phyloP scores from a whole-genome alignment of 768 basidiomycete species.

The Boletus fagicola region DNA sequence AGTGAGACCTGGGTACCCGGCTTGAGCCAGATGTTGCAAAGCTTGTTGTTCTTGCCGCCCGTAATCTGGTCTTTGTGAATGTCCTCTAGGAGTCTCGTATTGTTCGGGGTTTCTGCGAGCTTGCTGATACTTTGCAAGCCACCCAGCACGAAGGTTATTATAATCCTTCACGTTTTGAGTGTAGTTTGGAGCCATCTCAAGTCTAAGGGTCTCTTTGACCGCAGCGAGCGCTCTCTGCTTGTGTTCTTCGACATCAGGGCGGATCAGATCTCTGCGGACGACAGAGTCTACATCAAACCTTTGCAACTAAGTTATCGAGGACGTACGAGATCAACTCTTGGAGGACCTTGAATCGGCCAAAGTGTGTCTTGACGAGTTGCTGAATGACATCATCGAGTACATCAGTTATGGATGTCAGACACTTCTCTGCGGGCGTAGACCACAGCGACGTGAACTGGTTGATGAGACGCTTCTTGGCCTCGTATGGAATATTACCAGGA shows the following conservation, averaged over 20 bases:
- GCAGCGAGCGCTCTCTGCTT: slow-evolving; percentile 22
- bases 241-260: slow-evolving; percentile 29
- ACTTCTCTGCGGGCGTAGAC: slow-evolving; percentile 34
- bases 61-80: too few relatives aligned
- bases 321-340: slow-evolving; percentile 37
- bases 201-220: slow-evolving; percentile 34
- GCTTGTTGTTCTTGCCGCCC: slow-evolving; percentile 4
- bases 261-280: slow-evolving; percentile 28
- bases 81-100: neutral
- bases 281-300: neutral
- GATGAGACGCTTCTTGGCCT: slow-evolving; percentile 40
- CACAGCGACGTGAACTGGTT: slow-evolving; percentile 35
- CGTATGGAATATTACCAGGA: slow-evolving; percentile 40
- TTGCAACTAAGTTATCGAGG: neutral
- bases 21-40: slow-evolving; percentile 30
- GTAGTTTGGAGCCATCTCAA: slow-evolving; percentile 41
- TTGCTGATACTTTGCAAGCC: slow-evolving; percentile 26
- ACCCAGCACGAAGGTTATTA: slow-evolving; percentile 18
- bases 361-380: slow-evolving; percentile 34
- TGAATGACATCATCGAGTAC: slow-evolving; percentile 32
- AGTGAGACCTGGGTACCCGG: slow-evolving; percentile 25
- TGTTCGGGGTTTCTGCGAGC: slow-evolving; percentile 1
- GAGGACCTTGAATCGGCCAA: slow-evolving; percentile 41
- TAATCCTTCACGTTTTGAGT: slow-evolving; percentile 36
- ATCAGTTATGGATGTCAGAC: slow-evolving; percentile 34